Evolutionary conservation across 2,329 filamentous ascomycete species (phyloP), one percentile per base, ranked within the genome.

Genomic region (Bipolaris cookei): DNA sequence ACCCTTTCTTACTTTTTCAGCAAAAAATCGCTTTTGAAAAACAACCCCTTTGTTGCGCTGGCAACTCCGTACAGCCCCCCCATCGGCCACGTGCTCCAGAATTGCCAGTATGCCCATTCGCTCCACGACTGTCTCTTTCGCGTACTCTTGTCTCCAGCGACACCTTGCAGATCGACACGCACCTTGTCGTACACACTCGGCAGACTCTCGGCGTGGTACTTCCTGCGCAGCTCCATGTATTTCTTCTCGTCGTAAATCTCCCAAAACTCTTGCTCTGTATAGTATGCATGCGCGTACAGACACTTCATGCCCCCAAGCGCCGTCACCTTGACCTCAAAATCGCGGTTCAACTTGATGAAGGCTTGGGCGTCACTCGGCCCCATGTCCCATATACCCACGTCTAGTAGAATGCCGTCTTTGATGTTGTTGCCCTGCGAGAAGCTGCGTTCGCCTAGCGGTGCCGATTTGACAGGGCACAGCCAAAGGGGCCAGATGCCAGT

Each of bases 241-340:
- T 82, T 86, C 20, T 74, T 71, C 45, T 80, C 76, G 49, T 85
- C 81, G 72, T 91, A 90, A 50, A 88, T 81, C 25, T 78, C 70
- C 88, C 88, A 90, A 72, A 91, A 92, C 71, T 90, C 86, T 1
- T 83, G 77, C 71, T 90, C 84, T 16, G 84, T 83, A 75, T 95
- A 96, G 79, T 92, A 96, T 0, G 90, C 89, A 71, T 94, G 90
- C 3, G 92, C 91, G 76, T 96, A 96, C 18, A 96, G 80, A 87
- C 91, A 96, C 80, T 96, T 96, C 81, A 90, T 86, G 7, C 92
- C 92, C 30, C 88, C 86, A 1, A 96, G 83, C 65, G 86, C 82
- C 44, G 81, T 80, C 1, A 94, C 83, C 70, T 90, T 89, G 25
- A 80, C 78, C 78, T 96, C 92, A 30, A 96, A 83, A 35, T 82